phyloP scores from a whole-genome alignment of 768 basidiomycete genomes.

The Termitomyces sp. region DNA sequence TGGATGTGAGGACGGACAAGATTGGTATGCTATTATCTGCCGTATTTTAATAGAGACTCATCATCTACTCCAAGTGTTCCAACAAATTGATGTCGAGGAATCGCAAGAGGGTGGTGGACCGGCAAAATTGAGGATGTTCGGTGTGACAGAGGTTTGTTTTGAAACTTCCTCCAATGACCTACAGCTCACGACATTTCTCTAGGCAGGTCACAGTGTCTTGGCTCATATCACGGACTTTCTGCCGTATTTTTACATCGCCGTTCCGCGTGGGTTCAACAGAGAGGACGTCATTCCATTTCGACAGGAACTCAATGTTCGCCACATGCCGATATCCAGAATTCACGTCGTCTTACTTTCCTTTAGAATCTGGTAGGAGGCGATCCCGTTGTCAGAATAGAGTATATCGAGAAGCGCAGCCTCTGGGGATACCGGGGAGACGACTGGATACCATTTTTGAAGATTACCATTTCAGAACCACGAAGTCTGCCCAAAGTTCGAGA shows the following conservation, averaged over 20 bases:
- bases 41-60: not conserved
- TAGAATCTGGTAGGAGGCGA: constrained; percentile 27
- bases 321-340: not conserved
- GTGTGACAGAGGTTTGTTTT: constrained; percentile 72
- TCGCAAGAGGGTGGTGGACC: constrained; percentile 38
- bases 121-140: constrained; percentile 68
- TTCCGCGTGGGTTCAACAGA: constrained; percentile 75
- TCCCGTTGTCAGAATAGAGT: constrained; percentile 47
- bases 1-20: constrained; percentile 57
- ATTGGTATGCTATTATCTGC: constrained; percentile 48
- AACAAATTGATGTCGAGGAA: constrained; percentile 91
- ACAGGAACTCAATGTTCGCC: constrained; percentile 69
- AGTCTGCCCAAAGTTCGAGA: constrained; percentile 87
- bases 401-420: constrained; percentile 63
- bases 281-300: constrained; percentile 63
- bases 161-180: not conserved
- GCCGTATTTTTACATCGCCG: constrained; percentile 91
- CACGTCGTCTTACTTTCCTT: not conserved
- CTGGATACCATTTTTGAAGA: constrained; percentile 74
- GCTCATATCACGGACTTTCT: constrained; percentile 76
- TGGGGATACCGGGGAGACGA: constrained; percentile 90
- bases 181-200: not conserved
- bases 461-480: constrained; percentile 69
- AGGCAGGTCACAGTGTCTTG: constrained; percentile 88
- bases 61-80: constrained; percentile 58